Evolutionary conservation across 768 basidiomycete genomes (phyloP), one percentile per base, ranked within the genome.

Genomic region (Tricholomella constricta): DNA sequence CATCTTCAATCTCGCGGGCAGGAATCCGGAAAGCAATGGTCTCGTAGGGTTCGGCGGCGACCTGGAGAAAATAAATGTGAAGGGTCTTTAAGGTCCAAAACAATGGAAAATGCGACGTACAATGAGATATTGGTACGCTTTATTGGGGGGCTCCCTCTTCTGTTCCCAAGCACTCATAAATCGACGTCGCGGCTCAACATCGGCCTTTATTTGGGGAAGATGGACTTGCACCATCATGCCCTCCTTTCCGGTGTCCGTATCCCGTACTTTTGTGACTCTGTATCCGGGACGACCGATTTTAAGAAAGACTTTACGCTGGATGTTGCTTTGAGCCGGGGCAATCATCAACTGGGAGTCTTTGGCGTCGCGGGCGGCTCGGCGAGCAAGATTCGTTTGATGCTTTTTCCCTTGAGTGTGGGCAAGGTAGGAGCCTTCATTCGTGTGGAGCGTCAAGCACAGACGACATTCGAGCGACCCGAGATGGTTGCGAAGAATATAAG

Each of bases 381-480:
- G 84, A 12, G 97, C 97, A 46, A 99, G 85, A 68, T 98, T 98
- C 3, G 95, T 98, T 69, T 98, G 97, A 68, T 98, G 97, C 68
- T 98, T 99, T 77, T 98, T 99, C 19, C 97, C 97, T 75, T 98
- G 97, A 0, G 97, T 99, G 63, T 99, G 97, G 0, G 97, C 97
- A 43, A 99, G 88, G 69, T 98, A 98, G 12, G 95, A 97, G 17
- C 97, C 97, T 73, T 99, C 97, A 64, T 98, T 98, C n/a, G 96
- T 98, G 73, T 99, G 97, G 10, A 99, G 82, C 0, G 97, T 99
- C 42, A 99, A 75, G 70, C 97, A 98, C 25, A 99, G 82, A 63
- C 95, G 91, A 76, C 97, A 99, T 83, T 98, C 96, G 36, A 98
- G 84, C 8, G 95, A 98, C 36, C 97, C 97, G 53, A 99, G 82